Evolutionary conservation across 2,329 filamentous ascomycete species (phyloP).

Genomic region (Phaeomoniella chlamydospora): DNA sequence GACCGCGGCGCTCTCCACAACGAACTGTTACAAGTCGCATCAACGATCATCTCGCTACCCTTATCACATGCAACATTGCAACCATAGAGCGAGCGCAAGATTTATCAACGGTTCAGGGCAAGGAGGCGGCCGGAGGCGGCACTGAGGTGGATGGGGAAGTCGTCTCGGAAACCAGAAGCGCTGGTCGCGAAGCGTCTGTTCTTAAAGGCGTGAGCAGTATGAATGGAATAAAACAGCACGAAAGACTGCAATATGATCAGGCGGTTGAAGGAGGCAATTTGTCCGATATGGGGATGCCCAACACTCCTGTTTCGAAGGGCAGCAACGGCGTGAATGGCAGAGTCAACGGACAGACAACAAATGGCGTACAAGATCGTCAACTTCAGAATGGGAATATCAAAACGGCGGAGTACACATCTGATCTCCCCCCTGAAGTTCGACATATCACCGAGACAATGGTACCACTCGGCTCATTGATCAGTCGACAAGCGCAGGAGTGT

Average conservation of each 20-base stretch:
- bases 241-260: background rate
- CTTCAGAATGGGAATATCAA: background rate
- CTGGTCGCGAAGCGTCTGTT: background rate
- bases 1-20: no score
- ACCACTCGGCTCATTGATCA: conserved; percentile 59
- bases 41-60: no score
- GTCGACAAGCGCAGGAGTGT: conserved; percentile 67
- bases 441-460: conserved; percentile 68
- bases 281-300: background rate
- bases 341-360: background rate
- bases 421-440: conserved; percentile 35
- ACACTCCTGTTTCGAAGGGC: background rate
- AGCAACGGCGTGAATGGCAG: background rate
- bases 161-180: background rate
- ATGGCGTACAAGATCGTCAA: background rate
- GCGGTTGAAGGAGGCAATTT: background rate
- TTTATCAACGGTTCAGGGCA: background rate
- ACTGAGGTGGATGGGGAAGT: background rate
- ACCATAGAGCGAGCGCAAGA: background rate
- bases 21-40: no score
- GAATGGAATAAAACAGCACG: background rate
- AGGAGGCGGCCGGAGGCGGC: background rate
- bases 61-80: no score
- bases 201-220: background rate
- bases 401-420: background rate